Evolutionary conservation across 768 basidiomycete genomes (phyloP).

Genomic region (Calvatia gigantea): DNA sequence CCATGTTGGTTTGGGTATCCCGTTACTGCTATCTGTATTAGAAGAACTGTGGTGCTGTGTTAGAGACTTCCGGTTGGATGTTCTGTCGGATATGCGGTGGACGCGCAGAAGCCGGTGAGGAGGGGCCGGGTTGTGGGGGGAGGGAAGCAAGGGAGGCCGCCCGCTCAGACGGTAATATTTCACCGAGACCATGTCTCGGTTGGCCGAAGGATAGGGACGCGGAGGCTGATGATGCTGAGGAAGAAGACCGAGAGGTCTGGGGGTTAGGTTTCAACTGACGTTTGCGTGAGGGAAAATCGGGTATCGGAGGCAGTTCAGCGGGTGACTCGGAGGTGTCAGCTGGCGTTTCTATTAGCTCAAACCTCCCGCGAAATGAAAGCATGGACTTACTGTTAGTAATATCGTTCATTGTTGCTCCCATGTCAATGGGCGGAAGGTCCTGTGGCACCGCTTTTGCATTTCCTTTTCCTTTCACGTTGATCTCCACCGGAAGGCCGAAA

Average conservation of each 20-base stretch:
- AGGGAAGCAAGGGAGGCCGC: not conserved
- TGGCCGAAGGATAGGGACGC: constrained; percentile 6
- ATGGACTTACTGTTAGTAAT: constrained; percentile 42
- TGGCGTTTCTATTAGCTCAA: not conserved
- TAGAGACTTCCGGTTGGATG: not conserved
- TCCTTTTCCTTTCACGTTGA: constrained; percentile 26
- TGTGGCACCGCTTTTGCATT: constrained; percentile 23
- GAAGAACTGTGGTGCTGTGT: not conserved
- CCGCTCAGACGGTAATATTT: not conserved
- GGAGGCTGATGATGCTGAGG: not conserved
- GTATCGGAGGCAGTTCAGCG: not conserved
- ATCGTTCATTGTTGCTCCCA: constrained; percentile 33
- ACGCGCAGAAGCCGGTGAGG: constrained; percentile 9
- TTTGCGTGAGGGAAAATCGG: constrained; percentile 9
- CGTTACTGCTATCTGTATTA: not conserved
- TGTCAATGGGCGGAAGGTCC: constrained; percentile 10
- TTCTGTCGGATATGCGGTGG: not conserved
- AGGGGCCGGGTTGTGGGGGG: constrained; percentile 8
- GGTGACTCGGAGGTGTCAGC: constrained; percentile 12
- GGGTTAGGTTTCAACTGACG: constrained; percentile 13
- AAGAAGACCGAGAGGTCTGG: not conserved
- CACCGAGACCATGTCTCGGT: not conserved
- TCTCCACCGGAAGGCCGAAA: constrained; percentile 5
- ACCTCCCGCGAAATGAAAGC: not conserved
- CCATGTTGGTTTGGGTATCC: constrained; percentile 11